phyloP scores from a whole-genome alignment of 2,329 filamentous ascomycete species.

The Cladosporium oxysporum region DNA sequence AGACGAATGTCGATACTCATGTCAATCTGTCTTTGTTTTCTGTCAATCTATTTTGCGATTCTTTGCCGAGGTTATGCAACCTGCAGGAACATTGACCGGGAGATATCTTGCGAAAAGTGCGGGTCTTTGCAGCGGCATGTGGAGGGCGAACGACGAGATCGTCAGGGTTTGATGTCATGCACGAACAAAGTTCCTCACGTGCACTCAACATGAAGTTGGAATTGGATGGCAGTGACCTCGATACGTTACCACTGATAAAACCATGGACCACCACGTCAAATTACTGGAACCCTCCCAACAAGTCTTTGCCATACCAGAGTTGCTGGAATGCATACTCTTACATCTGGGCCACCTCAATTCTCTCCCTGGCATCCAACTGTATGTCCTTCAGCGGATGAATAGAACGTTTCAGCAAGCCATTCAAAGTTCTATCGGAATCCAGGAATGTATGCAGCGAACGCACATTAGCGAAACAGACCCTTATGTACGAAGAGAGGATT shows the following conservation, averaged over 20 bases:
- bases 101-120: slow-evolving; percentile 2
- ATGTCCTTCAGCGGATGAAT: slow-evolving; percentile 7
- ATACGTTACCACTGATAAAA: background rate
- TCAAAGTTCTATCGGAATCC: background rate
- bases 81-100: background rate
- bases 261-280: background rate
- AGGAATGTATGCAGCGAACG: slow-evolving; percentile 6
- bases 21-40: no score
- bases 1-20: background rate
- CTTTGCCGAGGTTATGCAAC: background rate
- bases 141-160: slow-evolving; percentile 13
- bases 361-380: slow-evolving; percentile 7
- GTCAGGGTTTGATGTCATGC: slow-evolving; percentile 13
- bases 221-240: background rate
- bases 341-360: background rate
- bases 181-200: background rate
- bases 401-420: slow-evolving; percentile 6
- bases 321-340: slow-evolving; percentile 15
- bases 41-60: background rate
- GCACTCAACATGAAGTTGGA: background rate
- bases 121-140: slow-evolving; percentile 14
- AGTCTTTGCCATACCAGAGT: slow-evolving; percentile 14
- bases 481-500: background rate
- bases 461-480: slow-evolving; percentile 13
- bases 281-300: background rate